These are phyloP conservation scores for Noccaea bulbosa DNA, from an alignment of 345 rosid genomes.

Conservation along the genomic window DNA sequence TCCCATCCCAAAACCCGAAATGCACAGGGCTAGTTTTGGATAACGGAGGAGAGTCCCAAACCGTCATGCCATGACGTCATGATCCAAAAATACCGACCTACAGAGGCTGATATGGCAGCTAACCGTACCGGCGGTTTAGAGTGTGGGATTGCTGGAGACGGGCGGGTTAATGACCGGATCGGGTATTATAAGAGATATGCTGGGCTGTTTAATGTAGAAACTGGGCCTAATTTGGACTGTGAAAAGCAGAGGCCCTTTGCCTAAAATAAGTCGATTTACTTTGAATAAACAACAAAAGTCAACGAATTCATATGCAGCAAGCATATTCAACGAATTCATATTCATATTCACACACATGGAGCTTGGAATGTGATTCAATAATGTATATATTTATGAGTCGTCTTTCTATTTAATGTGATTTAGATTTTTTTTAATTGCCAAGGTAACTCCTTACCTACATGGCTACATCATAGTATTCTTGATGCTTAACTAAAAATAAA, in stretches of 20 bases:
- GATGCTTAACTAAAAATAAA: not conserved
- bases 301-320: not conserved
- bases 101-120: slow-evolving; percentile 55
- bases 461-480: slow-evolving; percentile 19
- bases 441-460: slow-evolving; percentile 35
- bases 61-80: slow-evolving; percentile 87
- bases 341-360: slow-evolving; percentile 5
- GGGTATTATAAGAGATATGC: slow-evolving; percentile 76
- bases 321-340: too few species aligned
- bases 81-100: slow-evolving; percentile 62
- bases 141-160: slow-evolving; percentile 67
- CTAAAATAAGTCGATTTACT: not conserved
- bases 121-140: slow-evolving; percentile 78
- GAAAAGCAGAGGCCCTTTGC: slow-evolving; percentile 56
- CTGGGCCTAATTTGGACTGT: slow-evolving; percentile 75
- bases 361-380: too few species aligned
- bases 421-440: slow-evolving; percentile 11
- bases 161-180: slow-evolving; percentile 68
- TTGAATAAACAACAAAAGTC: slow-evolving; percentile 9
- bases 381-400: too few species aligned
- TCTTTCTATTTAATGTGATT: slow-evolving; percentile 36
- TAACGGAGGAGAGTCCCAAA: slow-evolving; percentile 68
- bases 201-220: slow-evolving; percentile 52
- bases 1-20: too few species aligned
- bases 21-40: too few species aligned